Evolutionary conservation across 352 stramenopile species (phyloP).

Genomic region (Phytophthora cajani): DNA sequence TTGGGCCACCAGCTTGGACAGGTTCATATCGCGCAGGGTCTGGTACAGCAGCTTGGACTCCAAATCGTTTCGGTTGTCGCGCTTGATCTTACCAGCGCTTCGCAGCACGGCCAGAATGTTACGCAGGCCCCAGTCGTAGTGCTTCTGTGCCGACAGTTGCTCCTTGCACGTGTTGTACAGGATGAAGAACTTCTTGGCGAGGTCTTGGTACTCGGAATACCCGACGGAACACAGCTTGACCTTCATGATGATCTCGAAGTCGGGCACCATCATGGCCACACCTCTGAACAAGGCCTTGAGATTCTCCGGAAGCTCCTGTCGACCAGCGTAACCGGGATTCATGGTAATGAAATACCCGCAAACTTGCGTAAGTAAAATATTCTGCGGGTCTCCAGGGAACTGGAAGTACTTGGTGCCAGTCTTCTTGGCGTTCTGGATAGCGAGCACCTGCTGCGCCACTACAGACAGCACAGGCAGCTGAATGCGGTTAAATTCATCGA

Average conservation of each 20-base stretch:
- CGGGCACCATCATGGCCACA: conserved; percentile 93
- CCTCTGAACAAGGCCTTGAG: conserved; percentile 95
- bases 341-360: conserved; percentile 99
- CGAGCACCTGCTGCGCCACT: conserved; percentile 97
- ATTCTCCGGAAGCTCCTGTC: conserved; percentile 98
- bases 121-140: conserved; percentile 93
- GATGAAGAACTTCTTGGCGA: conserved; percentile 94
- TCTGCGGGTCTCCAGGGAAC: conserved; percentile 97
- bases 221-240: conserved; percentile 94
- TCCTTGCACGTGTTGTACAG: conserved; percentile 93
- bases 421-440: conserved; percentile 98
- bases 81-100: conserved; percentile 92
- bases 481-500: conserved; percentile 99
- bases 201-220: conserved; percentile 93
- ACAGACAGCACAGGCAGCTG: conserved; percentile 96
- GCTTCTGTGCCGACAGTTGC: conserved; percentile 92
- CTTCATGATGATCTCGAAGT: conserved; percentile 97
- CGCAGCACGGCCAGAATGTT: conserved; percentile 92
- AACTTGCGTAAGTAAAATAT: conserved; percentile 95
- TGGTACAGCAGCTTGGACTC: conserved; percentile 91
- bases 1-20: conserved; percentile 98
- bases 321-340: conserved; percentile 98
- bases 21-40: conserved; percentile 97
- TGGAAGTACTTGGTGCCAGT: conserved; percentile 95
- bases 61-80: conserved; percentile 87